Evolutionary conservation across 73 alveolate genomes (phyloP), one percentile per base, ranked within the genome.

Genomic region (Paramecium caudatum): DNA sequence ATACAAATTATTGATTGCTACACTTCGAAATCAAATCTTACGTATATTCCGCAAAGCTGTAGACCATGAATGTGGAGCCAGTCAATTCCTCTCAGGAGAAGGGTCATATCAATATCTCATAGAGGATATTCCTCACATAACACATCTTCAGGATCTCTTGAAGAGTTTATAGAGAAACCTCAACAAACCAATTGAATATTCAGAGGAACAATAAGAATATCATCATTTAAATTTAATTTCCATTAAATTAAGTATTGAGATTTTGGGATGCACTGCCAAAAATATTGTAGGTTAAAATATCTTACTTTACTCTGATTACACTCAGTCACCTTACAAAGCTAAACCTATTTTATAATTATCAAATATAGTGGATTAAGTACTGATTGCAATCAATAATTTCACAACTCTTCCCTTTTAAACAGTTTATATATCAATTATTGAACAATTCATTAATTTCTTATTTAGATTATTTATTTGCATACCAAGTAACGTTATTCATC

Each of bases 71-170:
- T 27, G 62, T 19, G 88, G 88, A n/a, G 43, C 43, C 32, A 41
- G 80, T 8, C 45, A 17, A 55, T 55, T 55, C 7, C 13, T 55
- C 10, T 55, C 23, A 55, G 23, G 46, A 1, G 80, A 55, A 55
- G 9, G 43, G 15, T 37, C 62, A 17, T 41, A 74, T 43, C 10
- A 74, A n/a, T 74, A 74, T 74, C 32, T 74, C 16, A 74, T 74
- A 19, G 88, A 74, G 43, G 88, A 74, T 25, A 74, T 74, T 45
- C 88, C 88, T 16, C 88, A 74, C 43, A 74, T 74, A 33, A 74
- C 68, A 0, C 55, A 74, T 21, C 32, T 27, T 39, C 32, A 74
- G 43, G 69, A 74, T 37, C 19, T 74, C 8, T 5, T 74, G 2
- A 74, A 41, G 39, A 43, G 88, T 41, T 17, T 74, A 6, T 33